Conservation (phyloP, 306 rosid species). For the Citrullus colocynthis region DNA sequence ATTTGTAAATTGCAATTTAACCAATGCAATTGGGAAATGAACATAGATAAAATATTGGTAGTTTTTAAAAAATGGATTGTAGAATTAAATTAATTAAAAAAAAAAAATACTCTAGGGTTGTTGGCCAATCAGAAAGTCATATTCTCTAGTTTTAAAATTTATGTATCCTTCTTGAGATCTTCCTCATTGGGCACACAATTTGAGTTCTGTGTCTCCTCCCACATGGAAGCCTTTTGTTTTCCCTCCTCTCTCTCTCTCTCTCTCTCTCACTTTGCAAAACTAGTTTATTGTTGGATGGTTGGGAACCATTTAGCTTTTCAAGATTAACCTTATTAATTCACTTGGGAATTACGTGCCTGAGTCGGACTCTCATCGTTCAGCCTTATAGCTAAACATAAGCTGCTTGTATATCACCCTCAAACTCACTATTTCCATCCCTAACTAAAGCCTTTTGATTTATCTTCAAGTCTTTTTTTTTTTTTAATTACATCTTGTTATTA, state of each 20-base stretch:
- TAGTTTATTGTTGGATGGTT: background rate
- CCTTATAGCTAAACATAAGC: too few relatives aligned
- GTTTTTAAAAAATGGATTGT: background rate
- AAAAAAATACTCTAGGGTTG: background rate
- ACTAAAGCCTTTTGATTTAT: too few relatives aligned
- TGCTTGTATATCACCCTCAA: too few relatives aligned
- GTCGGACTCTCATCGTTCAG: too few relatives aligned
- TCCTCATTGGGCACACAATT: background rate
- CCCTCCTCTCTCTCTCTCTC: background rate
- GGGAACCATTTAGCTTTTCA: background rate
- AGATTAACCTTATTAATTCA: background rate
- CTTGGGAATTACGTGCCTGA: background rate
- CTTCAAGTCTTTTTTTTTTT: too few relatives aligned
- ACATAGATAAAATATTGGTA: background rate
- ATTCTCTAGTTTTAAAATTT: too few relatives aligned
- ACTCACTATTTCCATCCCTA: background rate
- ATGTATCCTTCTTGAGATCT: background rate
- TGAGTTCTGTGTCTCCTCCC: background rate
- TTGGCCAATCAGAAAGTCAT: background rate
- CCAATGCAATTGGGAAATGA: background rate
- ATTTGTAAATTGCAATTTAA: too few relatives aligned
- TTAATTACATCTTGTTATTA: too few relatives aligned
- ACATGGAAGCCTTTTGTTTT: background rate
- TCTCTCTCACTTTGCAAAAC: background rate
- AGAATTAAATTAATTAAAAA: background rate